A percentile compares a stretch with the other conserved stretches of the same genome.
phyloP scores from a whole-genome alignment of 768 basidiomycete species.

The Amanita phalloides region DNA sequence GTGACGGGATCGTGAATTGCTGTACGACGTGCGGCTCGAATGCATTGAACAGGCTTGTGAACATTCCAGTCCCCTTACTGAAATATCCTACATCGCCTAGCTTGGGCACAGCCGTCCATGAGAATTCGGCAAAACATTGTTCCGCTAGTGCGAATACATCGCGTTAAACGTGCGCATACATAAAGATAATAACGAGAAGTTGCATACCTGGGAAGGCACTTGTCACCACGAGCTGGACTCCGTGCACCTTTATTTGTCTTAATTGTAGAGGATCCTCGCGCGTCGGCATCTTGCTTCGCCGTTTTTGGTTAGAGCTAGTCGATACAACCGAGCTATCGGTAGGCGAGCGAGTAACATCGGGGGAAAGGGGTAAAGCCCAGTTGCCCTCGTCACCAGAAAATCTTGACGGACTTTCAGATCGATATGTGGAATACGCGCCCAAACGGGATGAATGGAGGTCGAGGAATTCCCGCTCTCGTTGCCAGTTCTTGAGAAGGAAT shows the following conservation, averaged over 20 bases:
- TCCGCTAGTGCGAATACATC: background rate
- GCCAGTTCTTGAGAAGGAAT: background rate
- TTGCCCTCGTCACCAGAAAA: background rate
- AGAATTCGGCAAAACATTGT: background rate
- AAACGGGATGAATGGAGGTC: background rate
- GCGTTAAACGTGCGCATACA: background rate
- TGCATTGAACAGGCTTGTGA: slow-evolving; percentile 2
- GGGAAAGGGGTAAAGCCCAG: background rate
- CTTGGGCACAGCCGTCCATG: background rate
- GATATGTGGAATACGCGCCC: background rate
- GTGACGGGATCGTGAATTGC: background rate
- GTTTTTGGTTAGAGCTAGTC: background rate
- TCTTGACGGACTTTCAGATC: background rate
- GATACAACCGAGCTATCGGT: background rate
- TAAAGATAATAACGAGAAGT: background rate
- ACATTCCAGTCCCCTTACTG: background rate
- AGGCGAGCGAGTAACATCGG: background rate
- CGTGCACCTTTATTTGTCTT: background rate
- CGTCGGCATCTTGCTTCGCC: background rate
- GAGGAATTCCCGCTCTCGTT: background rate
- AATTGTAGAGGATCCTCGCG: background rate
- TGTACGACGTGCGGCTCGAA: slow-evolving; percentile 1
- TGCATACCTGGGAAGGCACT: background rate
- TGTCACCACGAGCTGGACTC: background rate
- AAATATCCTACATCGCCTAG: slow-evolving; percentile 5